phyloP scores from a whole-genome alignment of 495 filamentous ascomycete genomes.

The Penicillium lividum region DNA sequence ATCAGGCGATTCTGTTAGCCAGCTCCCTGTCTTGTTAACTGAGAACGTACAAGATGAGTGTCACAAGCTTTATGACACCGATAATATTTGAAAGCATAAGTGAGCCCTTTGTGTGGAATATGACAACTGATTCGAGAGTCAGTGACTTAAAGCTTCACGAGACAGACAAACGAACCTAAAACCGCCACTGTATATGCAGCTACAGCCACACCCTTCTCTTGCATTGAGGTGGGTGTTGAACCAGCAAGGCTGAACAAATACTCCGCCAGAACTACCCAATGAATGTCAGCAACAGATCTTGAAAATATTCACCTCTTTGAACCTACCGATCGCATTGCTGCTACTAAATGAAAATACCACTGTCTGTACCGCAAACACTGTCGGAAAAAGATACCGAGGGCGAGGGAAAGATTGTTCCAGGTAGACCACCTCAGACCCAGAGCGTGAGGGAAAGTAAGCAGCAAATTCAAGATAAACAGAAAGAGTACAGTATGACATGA shows the following conservation, averaged over 20 bases:
- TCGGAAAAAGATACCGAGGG: slow-evolving; percentile 62
- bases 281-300: neutral
- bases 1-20: neutral
- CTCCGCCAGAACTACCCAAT: slow-evolving; percentile 46
- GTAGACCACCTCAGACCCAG: slow-evolving; percentile 65
- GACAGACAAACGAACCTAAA: slow-evolving; percentile 27
- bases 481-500: slow-evolving; percentile 51
- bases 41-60: slow-evolving; percentile 51
- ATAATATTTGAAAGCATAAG: slow-evolving; percentile 56
- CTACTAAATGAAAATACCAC: slow-evolving; percentile 63
- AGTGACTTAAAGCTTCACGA: neutral
- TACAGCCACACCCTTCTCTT: slow-evolving; percentile 63
- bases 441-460: slow-evolving; percentile 64
- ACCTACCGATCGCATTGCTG: slow-evolving; percentile 54
- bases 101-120: slow-evolving; percentile 56
- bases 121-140: slow-evolving; percentile 36
- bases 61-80: slow-evolving; percentile 55
- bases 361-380: slow-evolving; percentile 59
- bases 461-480: slow-evolving; percentile 61
- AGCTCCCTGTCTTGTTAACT: neutral
- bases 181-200: slow-evolving; percentile 58
- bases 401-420: slow-evolving; percentile 65
- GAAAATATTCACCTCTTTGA: neutral
- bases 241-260: slow-evolving; percentile 57
- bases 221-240: slow-evolving; percentile 51